These are phyloP conservation scores for Oryza punctata DNA, from an alignment of 176 grass and related monocot genomes.

Conservation along the genomic window DNA sequence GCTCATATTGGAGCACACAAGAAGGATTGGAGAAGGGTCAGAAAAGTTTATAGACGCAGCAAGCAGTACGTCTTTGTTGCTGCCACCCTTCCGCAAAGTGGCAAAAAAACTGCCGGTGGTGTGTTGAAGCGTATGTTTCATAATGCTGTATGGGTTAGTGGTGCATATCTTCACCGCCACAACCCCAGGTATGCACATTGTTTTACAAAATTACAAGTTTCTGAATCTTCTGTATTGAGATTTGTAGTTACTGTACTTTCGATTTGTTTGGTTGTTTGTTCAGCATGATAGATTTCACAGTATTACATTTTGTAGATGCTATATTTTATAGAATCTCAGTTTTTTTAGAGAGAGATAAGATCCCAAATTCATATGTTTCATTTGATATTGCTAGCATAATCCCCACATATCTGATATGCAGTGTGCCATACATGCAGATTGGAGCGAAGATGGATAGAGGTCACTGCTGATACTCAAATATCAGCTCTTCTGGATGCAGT, in stretches of 20 bases:
- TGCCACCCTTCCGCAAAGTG: conserved; percentile 86
- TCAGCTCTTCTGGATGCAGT: conserved; percentile 77
- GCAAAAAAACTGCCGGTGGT: conserved; percentile 88
- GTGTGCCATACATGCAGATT: conserved; percentile 48
- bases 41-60: conserved; percentile 78
- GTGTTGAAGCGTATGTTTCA: conserved; percentile 93
- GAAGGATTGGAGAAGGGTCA: conserved; percentile 87
- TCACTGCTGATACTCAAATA: conserved; percentile 93
- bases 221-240: background rate
- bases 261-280: background rate
- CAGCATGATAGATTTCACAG: background rate
- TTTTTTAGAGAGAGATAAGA: background rate
- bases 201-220: conserved; percentile 12
- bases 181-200: conserved; percentile 72
- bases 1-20: conserved; percentile 13
- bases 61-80: conserved; percentile 98
- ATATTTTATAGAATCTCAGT: background rate
- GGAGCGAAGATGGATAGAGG: conserved; percentile 87
- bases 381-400: background rate
- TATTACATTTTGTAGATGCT: background rate
- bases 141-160: conserved; percentile 82
- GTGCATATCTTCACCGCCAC: conserved; percentile 79
- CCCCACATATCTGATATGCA: conserved; percentile 27
- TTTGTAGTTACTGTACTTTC: background rate
- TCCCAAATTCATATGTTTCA: conserved; percentile 20